Base-by-base conservation (phyloP, 2,329 filamentous ascomycete species). In the Colletotrichum truncatum region DNA sequence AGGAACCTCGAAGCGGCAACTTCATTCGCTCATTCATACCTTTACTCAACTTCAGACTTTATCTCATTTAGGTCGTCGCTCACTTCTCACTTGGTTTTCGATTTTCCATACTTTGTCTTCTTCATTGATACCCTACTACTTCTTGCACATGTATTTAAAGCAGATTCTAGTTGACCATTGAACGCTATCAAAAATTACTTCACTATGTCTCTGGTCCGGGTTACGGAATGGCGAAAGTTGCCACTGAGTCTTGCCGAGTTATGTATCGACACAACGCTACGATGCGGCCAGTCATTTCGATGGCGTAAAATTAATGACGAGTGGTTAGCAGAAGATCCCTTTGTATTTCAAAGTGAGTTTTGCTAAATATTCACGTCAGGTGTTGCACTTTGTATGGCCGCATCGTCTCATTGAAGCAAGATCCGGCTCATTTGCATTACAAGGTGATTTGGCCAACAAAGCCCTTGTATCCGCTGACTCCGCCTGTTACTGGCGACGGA, bases 201-300 rank as follows among this genome's bases (percentile, higher is more conserved):
- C 68, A 53, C 11, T 45, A 80, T 80, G 77, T 74, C 81, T 45
- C 60, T 78, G 51, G 76, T 76, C 51, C 84, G 84, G 28, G 82
- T 88, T n/a, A 84, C 90, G 14, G 91, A 93, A 75, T 99, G 96
- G 96, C 89, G 89, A 69, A 97, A 93, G 81, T 81, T 99, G 70
- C 94, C 96, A 23, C 82, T 98, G 39, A 92, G 85, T 66, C 81
- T 97, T 32, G 87, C 90, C 4, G 96, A 99, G 75, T 87, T 99
- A 4, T 98, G 93, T 76, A 94, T 99, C 70, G 93, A 97, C 72
- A 99, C 95, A 0, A 97, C 94, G 0, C 82, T 99, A 32, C 90
- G 95, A 67, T 99, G 96, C 76, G 96, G 96, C 4, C 96, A 99
- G 77, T 97, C 95, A 1, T 99, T 99, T 72, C 90, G 95, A 82